These are phyloP conservation scores for Trypanosoma theileri DNA, from an alignment of 208 protist species.

Conservation along the genomic window DNA sequence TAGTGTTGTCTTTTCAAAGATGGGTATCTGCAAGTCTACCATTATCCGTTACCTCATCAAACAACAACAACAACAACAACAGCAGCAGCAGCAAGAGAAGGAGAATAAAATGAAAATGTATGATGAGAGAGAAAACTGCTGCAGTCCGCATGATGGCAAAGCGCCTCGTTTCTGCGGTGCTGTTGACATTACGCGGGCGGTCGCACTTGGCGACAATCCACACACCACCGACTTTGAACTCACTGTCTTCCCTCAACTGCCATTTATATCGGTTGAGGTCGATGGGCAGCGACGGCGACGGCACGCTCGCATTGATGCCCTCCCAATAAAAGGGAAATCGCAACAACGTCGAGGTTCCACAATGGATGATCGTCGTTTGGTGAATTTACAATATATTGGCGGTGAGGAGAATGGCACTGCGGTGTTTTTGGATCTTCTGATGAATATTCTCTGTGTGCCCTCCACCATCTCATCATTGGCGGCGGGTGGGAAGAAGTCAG, in stretches of 20 bases:
- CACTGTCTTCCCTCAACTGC: conserved; percentile 68
- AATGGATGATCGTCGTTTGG: conserved; percentile 79
- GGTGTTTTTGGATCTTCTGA: conserved; percentile 50
- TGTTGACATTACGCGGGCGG: conserved; percentile 35
- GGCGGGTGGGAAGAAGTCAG: neutral
- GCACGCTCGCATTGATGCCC: conserved; percentile 51
- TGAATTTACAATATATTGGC: conserved; percentile 71
- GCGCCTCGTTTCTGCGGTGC: conserved; percentile 30
- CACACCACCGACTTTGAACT: conserved; percentile 82
- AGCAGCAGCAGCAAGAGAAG: neutral
- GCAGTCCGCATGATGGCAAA: neutral
- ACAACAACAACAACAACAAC: conserved; percentile 32
- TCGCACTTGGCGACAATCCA: conserved; percentile 85
- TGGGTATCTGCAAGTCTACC: conserved; percentile 87
- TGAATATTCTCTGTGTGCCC: conserved; percentile 40
- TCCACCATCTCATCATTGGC: no score
- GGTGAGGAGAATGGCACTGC: conserved; percentile 76
- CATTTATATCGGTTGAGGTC: conserved; percentile 78
- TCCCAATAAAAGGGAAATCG: no score
- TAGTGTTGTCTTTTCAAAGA: conserved; percentile 85
- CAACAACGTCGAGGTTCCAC: conserved; percentile 48
- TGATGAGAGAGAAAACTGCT: neutral
- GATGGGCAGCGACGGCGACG: conserved; percentile 57
- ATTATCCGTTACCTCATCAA: conserved; percentile 77
- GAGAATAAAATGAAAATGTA: no score